Percentiles rank a stretch among this genome's conserved stretches.
Conservation (phyloP, 2,329 filamentous ascomycete genomes). For the Raffaelea arxii region DNA sequence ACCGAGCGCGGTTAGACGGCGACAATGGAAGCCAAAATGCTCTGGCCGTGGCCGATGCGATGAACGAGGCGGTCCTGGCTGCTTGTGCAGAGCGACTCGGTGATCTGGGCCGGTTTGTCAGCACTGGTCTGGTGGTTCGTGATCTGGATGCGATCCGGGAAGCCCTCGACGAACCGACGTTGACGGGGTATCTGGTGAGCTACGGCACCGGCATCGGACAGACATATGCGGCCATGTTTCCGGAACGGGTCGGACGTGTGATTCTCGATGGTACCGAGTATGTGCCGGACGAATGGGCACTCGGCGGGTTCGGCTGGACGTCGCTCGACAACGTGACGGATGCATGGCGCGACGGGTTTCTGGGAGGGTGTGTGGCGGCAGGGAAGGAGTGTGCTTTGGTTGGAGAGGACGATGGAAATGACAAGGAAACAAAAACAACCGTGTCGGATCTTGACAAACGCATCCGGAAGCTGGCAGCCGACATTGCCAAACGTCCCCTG, state of each 20-base stretch:
- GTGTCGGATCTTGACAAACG: constrained; percentile 26
- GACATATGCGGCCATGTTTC: constrained; percentile 41
- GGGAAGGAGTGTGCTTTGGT: constrained; percentile 36
- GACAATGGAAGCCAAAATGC: constrained; percentile 15
- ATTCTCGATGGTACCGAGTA: constrained; percentile 41
- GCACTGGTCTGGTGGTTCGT: constrained; percentile 35
- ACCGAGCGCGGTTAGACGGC: constrained; percentile 25
- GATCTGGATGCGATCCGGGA: constrained; percentile 39
- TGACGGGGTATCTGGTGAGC: constrained; percentile 39
- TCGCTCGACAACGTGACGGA: constrained; percentile 39
- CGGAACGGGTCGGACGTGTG: constrained; percentile 34
- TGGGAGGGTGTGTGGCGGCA: constrained; percentile 38
- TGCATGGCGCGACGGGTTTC: constrained; percentile 38
- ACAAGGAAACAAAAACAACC: constrained; percentile 15
- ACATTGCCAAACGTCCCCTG: constrained; percentile 27
- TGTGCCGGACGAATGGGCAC: constrained; percentile 32
- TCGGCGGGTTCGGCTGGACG: constrained; percentile 37
- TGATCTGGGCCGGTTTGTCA: constrained; percentile 35
- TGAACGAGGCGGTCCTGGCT: constrained; percentile 32
- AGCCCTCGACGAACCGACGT: constrained; percentile 32
- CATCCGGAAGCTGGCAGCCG: constrained; percentile 27
- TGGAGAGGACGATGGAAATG: constrained; percentile 4
- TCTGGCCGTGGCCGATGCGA: constrained; percentile 32
- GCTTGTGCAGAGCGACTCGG: constrained; percentile 33
- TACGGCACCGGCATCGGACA: constrained; percentile 44